Conservation (phyloP, 2,329 filamentous ascomycete species). For the Furcasterigmium furcatum region DNA sequence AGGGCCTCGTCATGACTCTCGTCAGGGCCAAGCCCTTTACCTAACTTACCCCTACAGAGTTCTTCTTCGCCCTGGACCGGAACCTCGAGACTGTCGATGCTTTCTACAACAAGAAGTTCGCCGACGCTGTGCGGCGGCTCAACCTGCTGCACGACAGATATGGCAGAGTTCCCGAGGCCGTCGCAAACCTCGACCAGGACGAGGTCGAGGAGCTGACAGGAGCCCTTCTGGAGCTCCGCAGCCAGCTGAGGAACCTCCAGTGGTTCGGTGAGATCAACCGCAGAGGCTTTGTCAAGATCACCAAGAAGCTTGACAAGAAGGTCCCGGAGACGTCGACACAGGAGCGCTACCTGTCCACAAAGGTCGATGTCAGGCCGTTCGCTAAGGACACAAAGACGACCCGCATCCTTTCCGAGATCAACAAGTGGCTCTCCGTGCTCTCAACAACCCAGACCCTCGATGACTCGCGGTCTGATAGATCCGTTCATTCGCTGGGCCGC, state of each 20-base stretch:
- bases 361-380: slow-evolving; percentile 86
- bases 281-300: slow-evolving; percentile 94
- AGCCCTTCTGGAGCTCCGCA: slow-evolving; percentile 82
- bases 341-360: slow-evolving; percentile 82
- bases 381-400: slow-evolving; percentile 63
- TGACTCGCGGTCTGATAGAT: slow-evolving; percentile 71
- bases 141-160: slow-evolving; percentile 87
- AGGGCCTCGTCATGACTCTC: slow-evolving; percentile 24
- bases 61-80: slow-evolving; percentile 94
- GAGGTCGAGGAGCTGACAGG: slow-evolving; percentile 90
- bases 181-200: slow-evolving; percentile 75
- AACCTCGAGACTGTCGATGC: slow-evolving; percentile 95
- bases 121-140: slow-evolving; percentile 78
- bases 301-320: slow-evolving; percentile 98
- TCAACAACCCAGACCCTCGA: slow-evolving; percentile 70
- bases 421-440: slow-evolving; percentile 85
- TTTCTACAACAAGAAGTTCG: slow-evolving; percentile 96
- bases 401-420: slow-evolving; percentile 61
- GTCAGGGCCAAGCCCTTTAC: slow-evolving; percentile 24
- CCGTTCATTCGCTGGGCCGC: slow-evolving; percentile 72
- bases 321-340: slow-evolving; percentile 73
- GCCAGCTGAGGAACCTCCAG: slow-evolving; percentile 84
- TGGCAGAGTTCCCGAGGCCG: slow-evolving; percentile 66
- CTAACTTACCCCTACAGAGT: slow-evolving; percentile 60
- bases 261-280: slow-evolving; percentile 99